Percentiles rank a stretch among this genome's conserved stretches.
Evolutionary conservation across 345 rosid genomes (phyloP).

Genomic region (Populus euphratica): DNA sequence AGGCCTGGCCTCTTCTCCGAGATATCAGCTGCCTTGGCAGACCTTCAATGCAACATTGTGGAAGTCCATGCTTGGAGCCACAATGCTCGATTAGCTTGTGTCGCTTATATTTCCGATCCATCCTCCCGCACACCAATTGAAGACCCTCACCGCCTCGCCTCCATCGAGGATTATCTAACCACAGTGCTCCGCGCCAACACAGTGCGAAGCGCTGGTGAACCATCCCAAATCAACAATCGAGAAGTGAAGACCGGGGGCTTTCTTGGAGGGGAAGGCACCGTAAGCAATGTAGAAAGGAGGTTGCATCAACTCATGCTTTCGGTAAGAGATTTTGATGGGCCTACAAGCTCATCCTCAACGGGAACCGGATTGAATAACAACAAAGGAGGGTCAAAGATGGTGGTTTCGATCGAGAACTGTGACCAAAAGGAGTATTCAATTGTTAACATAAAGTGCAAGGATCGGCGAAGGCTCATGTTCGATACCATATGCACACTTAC

Average conservation of each 20-base stretch:
- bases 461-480: constrained; percentile 70
- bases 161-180: constrained; percentile 57
- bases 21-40: constrained; percentile 57
- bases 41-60: constrained; percentile 57
- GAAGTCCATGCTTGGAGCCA: constrained; percentile 88
- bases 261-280: constrained; percentile 40
- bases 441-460: constrained; percentile 58
- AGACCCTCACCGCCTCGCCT: constrained; percentile 55
- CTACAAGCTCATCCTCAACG: not conserved
- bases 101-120: constrained; percentile 58
- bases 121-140: constrained; percentile 44
- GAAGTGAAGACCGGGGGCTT: constrained; percentile 39
- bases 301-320: constrained; percentile 70
- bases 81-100: constrained; percentile 61
- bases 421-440: constrained; percentile 63
- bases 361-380: constrained; percentile 13
- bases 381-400: constrained; percentile 27
- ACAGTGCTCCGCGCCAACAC: constrained; percentile 49
- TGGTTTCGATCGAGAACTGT: constrained; percentile 54
- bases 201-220: constrained; percentile 20
- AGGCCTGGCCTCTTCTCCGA: constrained; percentile 79
- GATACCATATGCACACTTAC: constrained; percentile 69
- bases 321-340: constrained; percentile 55
- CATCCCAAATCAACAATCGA: constrained; percentile 28
- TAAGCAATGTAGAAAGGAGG: constrained; percentile 56